These are phyloP conservation scores for Yarrowia phangngaensis DNA, from an alignment of 805 yeast species.

Conservation along the genomic window DNA sequence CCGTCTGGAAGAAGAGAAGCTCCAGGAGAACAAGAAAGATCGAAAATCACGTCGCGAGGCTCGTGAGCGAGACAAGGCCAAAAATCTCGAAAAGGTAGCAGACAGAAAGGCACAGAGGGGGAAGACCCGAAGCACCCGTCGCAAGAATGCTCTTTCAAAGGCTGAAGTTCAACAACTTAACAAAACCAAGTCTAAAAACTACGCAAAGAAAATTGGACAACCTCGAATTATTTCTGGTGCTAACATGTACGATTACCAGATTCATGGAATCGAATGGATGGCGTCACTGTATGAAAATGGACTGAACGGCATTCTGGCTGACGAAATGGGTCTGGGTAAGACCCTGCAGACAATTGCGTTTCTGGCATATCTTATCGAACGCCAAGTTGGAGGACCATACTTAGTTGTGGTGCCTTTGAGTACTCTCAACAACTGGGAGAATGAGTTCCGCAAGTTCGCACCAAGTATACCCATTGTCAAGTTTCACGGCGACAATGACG, in stretches of 20 bases:
- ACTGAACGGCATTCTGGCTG: conserved; percentile 89
- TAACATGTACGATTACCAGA: conserved; percentile 72
- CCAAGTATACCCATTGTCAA: conserved; percentile 58
- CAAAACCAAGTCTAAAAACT: background rate
- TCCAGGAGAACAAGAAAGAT: conserved; percentile 29
- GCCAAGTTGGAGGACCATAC: conserved; percentile 87
- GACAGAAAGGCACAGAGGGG: conserved; percentile 3
- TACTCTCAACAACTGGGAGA: conserved; percentile 80
- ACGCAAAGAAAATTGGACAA: conserved; percentile 40
- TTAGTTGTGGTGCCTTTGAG: conserved; percentile 93
- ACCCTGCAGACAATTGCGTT: conserved; percentile 85
- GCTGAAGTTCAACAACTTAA: conserved; percentile 4
- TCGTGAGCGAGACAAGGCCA: conserved; percentile 17
- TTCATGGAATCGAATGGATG: conserved; percentile 89
- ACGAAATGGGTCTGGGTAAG: conserved; percentile 97
- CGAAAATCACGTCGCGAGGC: conserved; percentile 26
- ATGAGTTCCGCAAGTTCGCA: conserved; percentile 67
- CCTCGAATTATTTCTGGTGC: conserved; percentile 57
- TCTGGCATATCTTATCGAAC: conserved; percentile 73
- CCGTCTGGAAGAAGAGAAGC: conserved; percentile 6
- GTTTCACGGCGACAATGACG: conserved; percentile 61
- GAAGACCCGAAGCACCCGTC: background rate
- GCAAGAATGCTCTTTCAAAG: background rate
- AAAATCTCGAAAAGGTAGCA: background rate
- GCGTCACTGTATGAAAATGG: conserved; percentile 88